A percentile compares a stretch with the other conserved stretches of the same genome.
These are phyloP conservation scores for Colletotrichum limetticola DNA, from an alignment of 2,329 filamentous ascomycete genomes.

Conservation along the genomic window DNA sequence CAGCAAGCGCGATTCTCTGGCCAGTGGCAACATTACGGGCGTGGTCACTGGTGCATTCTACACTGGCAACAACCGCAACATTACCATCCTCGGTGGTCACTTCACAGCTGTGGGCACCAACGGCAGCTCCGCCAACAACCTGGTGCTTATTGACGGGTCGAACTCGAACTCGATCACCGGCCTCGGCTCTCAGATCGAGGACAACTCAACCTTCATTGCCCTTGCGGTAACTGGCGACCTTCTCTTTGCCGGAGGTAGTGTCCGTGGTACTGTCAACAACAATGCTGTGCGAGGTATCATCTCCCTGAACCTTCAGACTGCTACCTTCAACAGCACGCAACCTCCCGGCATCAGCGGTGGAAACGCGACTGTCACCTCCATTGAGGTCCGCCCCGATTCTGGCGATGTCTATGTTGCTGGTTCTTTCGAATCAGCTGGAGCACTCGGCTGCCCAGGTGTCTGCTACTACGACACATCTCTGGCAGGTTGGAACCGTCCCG, in stretches of 20 bases:
- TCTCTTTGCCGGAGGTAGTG: conserved; percentile 84
- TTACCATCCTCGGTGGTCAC: conserved; percentile 89
- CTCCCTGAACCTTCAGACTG: conserved; percentile 78
- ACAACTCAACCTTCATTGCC: conserved; percentile 79
- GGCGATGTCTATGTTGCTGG: conserved; percentile 88
- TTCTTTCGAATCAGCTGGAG: conserved; percentile 83
- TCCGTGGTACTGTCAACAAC: conserved; percentile 76
- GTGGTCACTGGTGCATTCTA: conserved; percentile 86
- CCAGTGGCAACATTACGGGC: conserved; percentile 64
- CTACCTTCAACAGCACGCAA: conserved; percentile 71
- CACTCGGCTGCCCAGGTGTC: conserved; percentile 82
- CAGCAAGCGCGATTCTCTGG: conserved; percentile 58
- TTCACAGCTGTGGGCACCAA: conserved; percentile 79
- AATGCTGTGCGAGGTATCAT: conserved; percentile 78
- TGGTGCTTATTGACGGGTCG: conserved; percentile 84
- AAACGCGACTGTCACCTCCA: conserved; percentile 78
- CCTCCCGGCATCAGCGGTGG: conserved; percentile 79
- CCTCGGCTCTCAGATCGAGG: conserved; percentile 72
- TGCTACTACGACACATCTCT: conserved; percentile 80
- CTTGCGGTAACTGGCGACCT: conserved; percentile 74
- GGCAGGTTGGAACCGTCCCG: conserved; percentile 84
- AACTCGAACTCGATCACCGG: conserved; percentile 75
- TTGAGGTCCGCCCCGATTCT: conserved; percentile 76
- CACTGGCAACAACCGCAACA: conserved; percentile 73
- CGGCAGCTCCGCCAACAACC: conserved; percentile 79